Conservation (phyloP, 306 rosid genomes). For the Medicago arabica region DNA sequence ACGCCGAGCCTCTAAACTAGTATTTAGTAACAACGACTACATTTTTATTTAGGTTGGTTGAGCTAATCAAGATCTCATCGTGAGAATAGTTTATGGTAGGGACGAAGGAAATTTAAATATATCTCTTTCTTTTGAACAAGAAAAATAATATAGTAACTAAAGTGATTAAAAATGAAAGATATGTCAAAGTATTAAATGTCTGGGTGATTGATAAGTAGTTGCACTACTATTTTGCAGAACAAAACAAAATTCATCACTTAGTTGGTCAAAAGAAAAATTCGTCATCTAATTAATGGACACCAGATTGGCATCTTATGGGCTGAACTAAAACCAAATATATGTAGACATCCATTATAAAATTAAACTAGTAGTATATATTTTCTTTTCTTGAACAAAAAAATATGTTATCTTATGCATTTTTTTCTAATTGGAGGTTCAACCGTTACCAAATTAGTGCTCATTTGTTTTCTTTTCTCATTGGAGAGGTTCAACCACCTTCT, state of each 20-base stretch:
- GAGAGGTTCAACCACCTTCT: conserved; percentile 29
- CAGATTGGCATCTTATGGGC: neutral
- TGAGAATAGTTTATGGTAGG: neutral
- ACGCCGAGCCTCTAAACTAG: too few species aligned
- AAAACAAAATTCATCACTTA: neutral
- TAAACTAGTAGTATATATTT: too few species aligned
- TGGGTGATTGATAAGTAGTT: too few species aligned
- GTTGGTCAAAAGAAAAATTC: neutral
- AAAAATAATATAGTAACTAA: too few species aligned
- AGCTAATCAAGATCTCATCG: neutral
- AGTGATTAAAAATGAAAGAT: too few species aligned
- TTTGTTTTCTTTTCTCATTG: neutral
- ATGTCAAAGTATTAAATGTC: too few species aligned
- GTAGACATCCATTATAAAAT: neutral
- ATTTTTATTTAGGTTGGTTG: neutral
- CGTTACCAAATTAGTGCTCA: neutral
- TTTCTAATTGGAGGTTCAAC: neutral
- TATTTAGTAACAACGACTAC: too few species aligned
- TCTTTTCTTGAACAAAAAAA: too few species aligned
- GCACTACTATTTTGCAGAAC: neutral
- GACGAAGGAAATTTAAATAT: neutral
- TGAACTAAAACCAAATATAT: neutral
- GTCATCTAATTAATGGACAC: neutral
- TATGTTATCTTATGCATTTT: too few species aligned
- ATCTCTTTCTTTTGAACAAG: too few species aligned